phyloP scores from a whole-genome alignment of 2,329 filamentous ascomycete genomes.

The Beauveria scarabaeidicola region DNA sequence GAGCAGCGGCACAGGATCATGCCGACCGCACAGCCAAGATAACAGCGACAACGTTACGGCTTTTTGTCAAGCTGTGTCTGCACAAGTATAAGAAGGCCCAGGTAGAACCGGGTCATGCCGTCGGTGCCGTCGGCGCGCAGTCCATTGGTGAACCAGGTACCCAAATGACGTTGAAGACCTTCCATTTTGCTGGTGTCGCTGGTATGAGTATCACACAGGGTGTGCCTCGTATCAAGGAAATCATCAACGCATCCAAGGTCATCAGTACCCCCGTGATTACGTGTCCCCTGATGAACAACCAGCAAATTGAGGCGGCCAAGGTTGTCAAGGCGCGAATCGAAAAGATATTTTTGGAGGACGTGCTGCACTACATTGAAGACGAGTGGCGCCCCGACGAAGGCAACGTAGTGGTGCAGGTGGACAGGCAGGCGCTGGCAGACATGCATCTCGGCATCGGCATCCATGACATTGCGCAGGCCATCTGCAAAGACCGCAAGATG shows the following conservation, averaged over 20 bases:
- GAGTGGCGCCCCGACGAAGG: conserved; percentile 72
- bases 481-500: conserved; percentile 73
- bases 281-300: conserved; percentile 71
- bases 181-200: conserved; percentile 99
- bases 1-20: conserved; percentile 28
- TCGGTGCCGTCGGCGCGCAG: conserved; percentile 92
- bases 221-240: conserved; percentile 99
- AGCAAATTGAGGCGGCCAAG: conserved; percentile 69
- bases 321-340: conserved; percentile 91
- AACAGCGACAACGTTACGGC: conserved; percentile 60
- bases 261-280: conserved; percentile 94
- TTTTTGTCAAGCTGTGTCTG: conserved; percentile 75
- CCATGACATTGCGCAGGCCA: conserved; percentile 65
- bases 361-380: conserved; percentile 74
- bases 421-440: conserved; percentile 67
- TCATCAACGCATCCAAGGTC: conserved; percentile 92
- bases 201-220: conserved; percentile 99
- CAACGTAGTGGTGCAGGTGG: conserved; percentile 73
- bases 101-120: conserved; percentile 89
- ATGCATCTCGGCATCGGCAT: conserved; percentile 74
- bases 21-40: conserved; percentile 75
- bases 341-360: conserved; percentile 82
- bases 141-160: conserved; percentile 97
- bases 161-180: conserved; percentile 98
- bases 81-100: conserved; percentile 86